Evolutionary conservation across 2,329 filamentous ascomycete genomes (phyloP).

Genomic region (Colletotrichum horii): DNA sequence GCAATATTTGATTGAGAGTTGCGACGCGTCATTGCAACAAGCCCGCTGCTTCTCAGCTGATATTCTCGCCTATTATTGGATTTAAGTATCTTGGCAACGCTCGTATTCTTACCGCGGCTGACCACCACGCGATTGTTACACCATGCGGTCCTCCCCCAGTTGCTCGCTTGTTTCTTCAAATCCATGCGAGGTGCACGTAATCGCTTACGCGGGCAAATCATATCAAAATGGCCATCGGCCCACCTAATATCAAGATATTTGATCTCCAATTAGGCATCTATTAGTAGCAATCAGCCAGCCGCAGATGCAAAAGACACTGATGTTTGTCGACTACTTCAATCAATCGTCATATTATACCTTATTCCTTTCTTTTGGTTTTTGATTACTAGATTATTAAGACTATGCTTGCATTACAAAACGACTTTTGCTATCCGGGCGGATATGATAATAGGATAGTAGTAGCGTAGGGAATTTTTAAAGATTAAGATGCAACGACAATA

Average conservation of each 20-base stretch:
- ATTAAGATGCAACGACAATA: too few relatives aligned
- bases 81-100: neutral
- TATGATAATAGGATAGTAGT: too few relatives aligned
- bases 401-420: neutral
- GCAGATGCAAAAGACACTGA: neutral
- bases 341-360: too few relatives aligned
- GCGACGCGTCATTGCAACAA: neutral
- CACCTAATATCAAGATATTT: neutral
- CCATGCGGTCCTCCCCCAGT: fast-evolving
- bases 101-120: neutral
- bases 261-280: neutral
- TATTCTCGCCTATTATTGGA: neutral
- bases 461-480: too few relatives aligned
- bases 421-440: too few relatives aligned
- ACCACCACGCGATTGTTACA: neutral
- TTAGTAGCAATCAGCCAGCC: neutral
- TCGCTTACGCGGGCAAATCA: neutral
- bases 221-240: neutral
- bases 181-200: neutral
- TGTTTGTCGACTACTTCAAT: neutral
- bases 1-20: neutral
- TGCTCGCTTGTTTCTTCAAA: neutral
- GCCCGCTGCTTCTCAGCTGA: neutral
- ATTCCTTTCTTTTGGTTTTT: too few relatives aligned
- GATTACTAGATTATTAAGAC: neutral